Evolutionary conservation across 148 eudicot genomes (phyloP), one percentile per base, ranked within the genome.

Genomic region (Beta vulgaris): DNA sequence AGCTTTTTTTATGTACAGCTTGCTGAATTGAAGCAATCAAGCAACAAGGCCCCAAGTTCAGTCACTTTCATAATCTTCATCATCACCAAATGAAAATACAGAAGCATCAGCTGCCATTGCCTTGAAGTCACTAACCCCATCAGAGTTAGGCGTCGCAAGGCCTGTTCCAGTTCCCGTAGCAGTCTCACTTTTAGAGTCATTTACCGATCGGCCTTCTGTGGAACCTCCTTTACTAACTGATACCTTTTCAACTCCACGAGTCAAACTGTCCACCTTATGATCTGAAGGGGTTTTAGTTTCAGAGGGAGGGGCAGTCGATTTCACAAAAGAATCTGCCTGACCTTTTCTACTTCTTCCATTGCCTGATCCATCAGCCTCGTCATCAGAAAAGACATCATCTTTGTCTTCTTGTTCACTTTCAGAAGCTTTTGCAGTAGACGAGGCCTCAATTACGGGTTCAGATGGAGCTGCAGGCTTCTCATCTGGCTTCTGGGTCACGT

Each of bases 51-150:
- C 35, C 70, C n/a, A 31, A 55, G 28, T 72, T 91, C 69, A 95
- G 48, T 96, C 96, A 66, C 93, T 90, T 75, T 89, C 98, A 71
- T 88, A 88, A 79, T 92, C 98, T 55, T 96, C 99, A 34, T 95
- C 99, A 57, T 96, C 99, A 58, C 99, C 98, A 62, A 96, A 96
- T 11, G 95, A 69, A 82, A 96, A 92, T 46, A 96, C 95, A 70
- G 99, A 96, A 23, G 99, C 99, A 85, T 96, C 99, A 46, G 99
- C 99, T 13, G 98, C 97, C 93, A 96, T 91, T 43, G 88, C 99
- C 85, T 96, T 96, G 73, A 96, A 96, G 32, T 92, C 98, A 73
- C 98, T 96, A 65, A 83, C 91, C 75, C 82, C 93, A 29, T 57
- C 86, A 2, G 92, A 60, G 57, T 62, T 81, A 44, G 89, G 73